Evolutionary conservation across 768 basidiomycete species (phyloP), one percentile per base, ranked within the genome.

Genomic region (Botryobasidium botryosum): DNA sequence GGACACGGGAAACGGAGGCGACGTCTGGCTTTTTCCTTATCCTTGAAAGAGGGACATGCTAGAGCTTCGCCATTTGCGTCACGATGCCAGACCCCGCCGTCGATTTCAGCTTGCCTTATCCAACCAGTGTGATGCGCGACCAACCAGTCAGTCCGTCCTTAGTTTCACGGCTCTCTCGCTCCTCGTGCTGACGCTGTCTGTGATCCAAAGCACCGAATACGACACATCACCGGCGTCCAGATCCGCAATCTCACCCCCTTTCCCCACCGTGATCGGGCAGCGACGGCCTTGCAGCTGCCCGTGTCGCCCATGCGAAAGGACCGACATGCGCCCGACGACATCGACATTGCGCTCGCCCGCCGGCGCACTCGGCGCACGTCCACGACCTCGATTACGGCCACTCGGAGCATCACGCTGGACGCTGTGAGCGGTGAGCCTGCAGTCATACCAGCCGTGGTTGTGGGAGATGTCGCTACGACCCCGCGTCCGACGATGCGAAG

Each of bases 161-260:
- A n/a, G n/a, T n/a, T n/a, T n/a, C n/a, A n/a, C n/a, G n/a, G n/a
- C n/a, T n/a, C n/a, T n/a, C n/a, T n/a, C n/a, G n/a, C n/a, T n/a
- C n/a, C n/a, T n/a, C n/a, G n/a, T n/a, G n/a, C n/a, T n/a, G n/a
- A n/a, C 32, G 32, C 32, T 33, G 10, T 39, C 37, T 39, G 12
- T 39, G n/a, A n/a, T n/a, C n/a, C n/a, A 39, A 31, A 51, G 28
- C 50, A 48, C 26, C 50, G 48, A 6, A 51, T 53, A 13, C 48
- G 52, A 21, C 52, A 55, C 41, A 49, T 55, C 33, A 46, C 41
- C 27, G 48, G 50, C 21, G 43, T 55, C 21, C 39, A 43, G 12
- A 37, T 55, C 3, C 47, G 52, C 23, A 53, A 53, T 31, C 45
- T 53, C 29, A 48, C 47, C 13, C 41, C 51, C 15, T 46, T 46